These are phyloP conservation scores for Rhynchospora pubera DNA, from an alignment of 176 grass and related monocot genomes.

Conservation along the genomic window DNA sequence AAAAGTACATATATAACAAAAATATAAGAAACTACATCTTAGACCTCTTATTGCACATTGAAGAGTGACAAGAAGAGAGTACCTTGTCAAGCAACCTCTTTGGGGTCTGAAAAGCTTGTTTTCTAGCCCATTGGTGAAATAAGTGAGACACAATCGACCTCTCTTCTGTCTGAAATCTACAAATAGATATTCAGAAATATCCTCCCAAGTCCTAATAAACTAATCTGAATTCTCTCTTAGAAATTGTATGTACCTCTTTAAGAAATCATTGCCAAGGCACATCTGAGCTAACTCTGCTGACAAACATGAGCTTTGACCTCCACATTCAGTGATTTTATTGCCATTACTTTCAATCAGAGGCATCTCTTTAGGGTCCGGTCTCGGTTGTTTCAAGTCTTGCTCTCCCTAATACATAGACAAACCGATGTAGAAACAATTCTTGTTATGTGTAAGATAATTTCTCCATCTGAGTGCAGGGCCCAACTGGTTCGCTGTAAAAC, in stretches of 20 bases:
- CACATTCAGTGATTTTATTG: constrained; percentile 3
- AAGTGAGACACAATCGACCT: constrained; percentile 57
- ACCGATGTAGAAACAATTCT: neutral
- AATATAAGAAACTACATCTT: neutral
- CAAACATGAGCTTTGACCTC: neutral
- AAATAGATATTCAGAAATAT: constrained; percentile 4
- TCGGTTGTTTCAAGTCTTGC: constrained; percentile 22
- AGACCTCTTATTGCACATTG: neutral
- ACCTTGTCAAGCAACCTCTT: constrained; percentile 61
- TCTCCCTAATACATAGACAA: constrained; percentile 22
- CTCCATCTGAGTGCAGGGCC: neutral
- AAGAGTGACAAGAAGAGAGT: neutral
- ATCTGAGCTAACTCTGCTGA: constrained; percentile 33
- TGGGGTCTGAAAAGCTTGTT: constrained; percentile 66
- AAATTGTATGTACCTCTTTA: constrained; percentile 63
- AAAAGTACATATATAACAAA: neutral
- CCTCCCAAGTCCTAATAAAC: neutral
- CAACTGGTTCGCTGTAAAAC: neutral
- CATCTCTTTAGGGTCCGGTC: neutral
- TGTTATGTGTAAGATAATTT: neutral
- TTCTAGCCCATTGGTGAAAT: constrained; percentile 78
- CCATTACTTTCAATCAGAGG: neutral
- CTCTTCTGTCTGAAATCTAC: constrained; percentile 63
- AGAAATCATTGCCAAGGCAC: constrained; percentile 67
- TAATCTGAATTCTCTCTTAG: neutral